Evolutionary conservation across 148 eudicot genomes (phyloP).

Genomic region (Pouteria glomerata): DNA sequence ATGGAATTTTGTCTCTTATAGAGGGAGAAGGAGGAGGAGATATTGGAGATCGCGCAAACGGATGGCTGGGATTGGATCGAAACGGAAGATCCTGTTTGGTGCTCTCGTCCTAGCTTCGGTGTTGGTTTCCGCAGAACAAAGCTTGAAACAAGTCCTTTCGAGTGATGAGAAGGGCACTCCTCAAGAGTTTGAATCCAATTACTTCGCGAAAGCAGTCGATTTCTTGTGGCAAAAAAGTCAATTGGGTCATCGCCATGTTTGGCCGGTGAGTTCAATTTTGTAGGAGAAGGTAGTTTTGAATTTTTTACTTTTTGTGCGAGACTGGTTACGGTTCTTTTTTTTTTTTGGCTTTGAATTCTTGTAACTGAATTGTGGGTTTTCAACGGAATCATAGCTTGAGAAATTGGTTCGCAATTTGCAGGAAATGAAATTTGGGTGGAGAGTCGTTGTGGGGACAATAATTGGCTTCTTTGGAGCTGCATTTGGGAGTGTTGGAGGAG

Average conservation of each 20-base stretch:
- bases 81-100: neutral
- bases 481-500: conserved; percentile 16
- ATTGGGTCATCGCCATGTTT: neutral
- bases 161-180: neutral
- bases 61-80: neutral
- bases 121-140: neutral
- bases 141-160: neutral
- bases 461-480: no score
- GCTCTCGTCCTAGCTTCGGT: neutral
- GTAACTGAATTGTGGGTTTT: no score
- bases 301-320: no score
- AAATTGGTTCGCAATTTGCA: conserved; percentile 2
- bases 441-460: conserved; percentile 6
- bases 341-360: no score
- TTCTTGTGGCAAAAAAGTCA: neutral
- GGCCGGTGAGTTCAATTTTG: neutral
- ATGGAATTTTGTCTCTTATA: neutral
- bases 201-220: neutral
- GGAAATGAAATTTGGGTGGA: conserved; percentile 21
- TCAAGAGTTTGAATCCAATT: neutral
- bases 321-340: no score
- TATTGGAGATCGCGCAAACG: neutral
- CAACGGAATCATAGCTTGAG: no score
- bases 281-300: no score
- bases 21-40: neutral